A percentile compares a stretch with the other conserved stretches of the same genome.
Evolutionary conservation across 768 basidiomycete genomes (phyloP).

Genomic region (Leucogyrophana mollusca): DNA sequence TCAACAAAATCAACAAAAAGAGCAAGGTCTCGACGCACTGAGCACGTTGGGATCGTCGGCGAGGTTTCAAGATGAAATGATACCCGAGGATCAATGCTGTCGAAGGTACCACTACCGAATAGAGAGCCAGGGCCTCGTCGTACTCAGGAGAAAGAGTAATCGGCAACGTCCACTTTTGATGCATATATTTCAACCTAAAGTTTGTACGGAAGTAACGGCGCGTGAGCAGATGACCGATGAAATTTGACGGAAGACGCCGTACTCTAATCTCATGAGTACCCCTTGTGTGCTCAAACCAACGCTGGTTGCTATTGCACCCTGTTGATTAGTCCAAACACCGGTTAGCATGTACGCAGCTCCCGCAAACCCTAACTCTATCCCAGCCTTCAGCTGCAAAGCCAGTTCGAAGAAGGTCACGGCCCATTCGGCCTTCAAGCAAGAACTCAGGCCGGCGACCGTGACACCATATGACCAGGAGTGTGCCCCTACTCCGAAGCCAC

Average conservation of each 20-base stretch:
- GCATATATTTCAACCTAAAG: conserved; percentile 51
- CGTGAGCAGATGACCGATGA: conserved; percentile 10
- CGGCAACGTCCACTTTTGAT: conserved; percentile 58
- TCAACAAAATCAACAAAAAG: conserved; percentile 7
- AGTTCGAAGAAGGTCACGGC: conserved; percentile 55
- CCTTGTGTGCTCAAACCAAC: conserved; percentile 45
- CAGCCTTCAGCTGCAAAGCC: conserved; percentile 48
- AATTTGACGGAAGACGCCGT: conserved; percentile 23
- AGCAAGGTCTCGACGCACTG: conserved; percentile 38
- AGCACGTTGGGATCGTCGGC: conserved; percentile 49
- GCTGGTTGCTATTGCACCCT: conserved; percentile 40
- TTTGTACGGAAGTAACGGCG: conserved; percentile 7
- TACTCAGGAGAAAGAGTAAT: conserved; percentile 53
- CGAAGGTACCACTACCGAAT: conserved; percentile 55
- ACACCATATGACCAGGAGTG: conserved; percentile 50
- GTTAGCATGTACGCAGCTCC: conserved; percentile 44
- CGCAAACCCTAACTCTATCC: conserved; percentile 45
- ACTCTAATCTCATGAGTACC: conserved; percentile 59
- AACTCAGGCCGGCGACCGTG: conserved; percentile 43
- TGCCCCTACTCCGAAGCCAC: conserved; percentile 47
- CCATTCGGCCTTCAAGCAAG: conserved; percentile 50
- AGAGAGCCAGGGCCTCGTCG: conserved; percentile 46
- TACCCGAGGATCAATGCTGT: conserved; percentile 51
- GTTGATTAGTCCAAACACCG: conserved; percentile 49
- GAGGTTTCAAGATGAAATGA: conserved; percentile 56